Evolutionary conservation across 805 yeast genomes (phyloP).

Genomic region (Blastobotrys robertii): DNA sequence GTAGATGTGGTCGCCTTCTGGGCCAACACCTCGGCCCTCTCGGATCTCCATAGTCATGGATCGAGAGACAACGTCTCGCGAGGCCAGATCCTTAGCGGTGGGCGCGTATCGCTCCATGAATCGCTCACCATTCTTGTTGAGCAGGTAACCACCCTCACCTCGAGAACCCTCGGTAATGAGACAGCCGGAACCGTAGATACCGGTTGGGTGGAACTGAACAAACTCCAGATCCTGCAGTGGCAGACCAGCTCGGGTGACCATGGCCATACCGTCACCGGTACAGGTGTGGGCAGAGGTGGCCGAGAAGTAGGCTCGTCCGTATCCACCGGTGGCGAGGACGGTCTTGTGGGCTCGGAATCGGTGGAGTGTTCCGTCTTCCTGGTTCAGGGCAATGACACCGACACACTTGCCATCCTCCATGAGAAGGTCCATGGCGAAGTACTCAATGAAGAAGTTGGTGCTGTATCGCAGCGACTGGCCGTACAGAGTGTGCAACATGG

Average conservation of each 20-base stretch:
- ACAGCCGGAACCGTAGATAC: slow-evolving; percentile 98
- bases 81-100: slow-evolving; percentile 95
- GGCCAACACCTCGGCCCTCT: slow-evolving; percentile 99
- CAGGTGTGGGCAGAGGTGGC: slow-evolving; percentile 99
- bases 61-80: slow-evolving; percentile 96
- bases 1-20: slow-evolving; percentile 87
- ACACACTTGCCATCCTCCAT: slow-evolving; percentile 94
- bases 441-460: slow-evolving; percentile 96
- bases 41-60: slow-evolving; percentile 98
- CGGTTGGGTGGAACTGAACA: slow-evolving; percentile 98
- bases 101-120: slow-evolving; percentile 99
- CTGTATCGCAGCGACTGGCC: slow-evolving; percentile 96
- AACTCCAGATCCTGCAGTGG: slow-evolving; percentile 97
- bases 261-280: slow-evolving; percentile 98
- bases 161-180: slow-evolving; percentile 98
- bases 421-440: slow-evolving; percentile 86
- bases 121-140: slow-evolving; percentile 97
- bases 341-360: slow-evolving; percentile 97
- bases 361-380: slow-evolving; percentile 97
- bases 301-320: slow-evolving; percentile 96
- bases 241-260: slow-evolving; percentile 97
- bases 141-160: slow-evolving; percentile 98
- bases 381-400: slow-evolving; percentile 95
- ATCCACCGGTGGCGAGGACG: slow-evolving; percentile 96
- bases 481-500: slow-evolving; percentile 86